Conservation (phyloP, 2,329 filamentous ascomycete genomes). For the Atkinsonella texensis region DNA sequence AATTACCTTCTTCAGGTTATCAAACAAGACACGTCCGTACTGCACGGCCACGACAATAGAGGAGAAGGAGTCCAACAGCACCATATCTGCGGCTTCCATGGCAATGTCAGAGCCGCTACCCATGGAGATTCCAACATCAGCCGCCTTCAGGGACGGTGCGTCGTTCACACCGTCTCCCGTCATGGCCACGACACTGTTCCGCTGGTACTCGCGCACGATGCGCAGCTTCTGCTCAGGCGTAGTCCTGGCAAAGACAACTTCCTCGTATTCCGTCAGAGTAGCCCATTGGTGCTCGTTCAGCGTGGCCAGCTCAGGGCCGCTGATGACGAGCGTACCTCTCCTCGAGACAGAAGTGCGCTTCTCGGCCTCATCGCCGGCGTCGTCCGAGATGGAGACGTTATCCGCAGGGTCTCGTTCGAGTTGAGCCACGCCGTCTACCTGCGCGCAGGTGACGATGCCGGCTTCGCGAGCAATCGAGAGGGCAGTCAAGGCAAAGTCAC, state of each 20-base stretch:
- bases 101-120: conserved; percentile 74
- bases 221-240: conserved; percentile 70
- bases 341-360: conserved; percentile 9
- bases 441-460: conserved; percentile 50
- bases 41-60: conserved; percentile 61
- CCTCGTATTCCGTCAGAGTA: conserved; percentile 49
- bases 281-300: conserved; percentile 61
- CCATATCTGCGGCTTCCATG: conserved; percentile 69
- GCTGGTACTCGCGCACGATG: conserved; percentile 65
- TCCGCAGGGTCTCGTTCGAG: conserved; percentile 27
- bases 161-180: conserved; percentile 85
- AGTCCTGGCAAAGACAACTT: conserved; percentile 64
- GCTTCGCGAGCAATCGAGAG: conserved; percentile 61
- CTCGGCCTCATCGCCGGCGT: conserved; percentile 10
- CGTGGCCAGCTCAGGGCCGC: conserved; percentile 51
- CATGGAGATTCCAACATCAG: conserved; percentile 75
- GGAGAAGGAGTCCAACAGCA: conserved; percentile 63
- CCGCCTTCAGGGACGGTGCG: conserved; percentile 64
- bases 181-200: conserved; percentile 61
- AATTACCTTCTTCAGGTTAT: conserved; percentile 62
- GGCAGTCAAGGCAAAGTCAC: conserved; percentile 65
- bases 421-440: conserved; percentile 41
- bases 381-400: conserved; percentile 5
- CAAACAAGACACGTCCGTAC: conserved; percentile 65
- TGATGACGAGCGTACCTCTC: conserved; percentile 45